phyloP scores from a whole-genome alignment of 192 early-diverging fungal species.

The Coemansia pectinata region DNA sequence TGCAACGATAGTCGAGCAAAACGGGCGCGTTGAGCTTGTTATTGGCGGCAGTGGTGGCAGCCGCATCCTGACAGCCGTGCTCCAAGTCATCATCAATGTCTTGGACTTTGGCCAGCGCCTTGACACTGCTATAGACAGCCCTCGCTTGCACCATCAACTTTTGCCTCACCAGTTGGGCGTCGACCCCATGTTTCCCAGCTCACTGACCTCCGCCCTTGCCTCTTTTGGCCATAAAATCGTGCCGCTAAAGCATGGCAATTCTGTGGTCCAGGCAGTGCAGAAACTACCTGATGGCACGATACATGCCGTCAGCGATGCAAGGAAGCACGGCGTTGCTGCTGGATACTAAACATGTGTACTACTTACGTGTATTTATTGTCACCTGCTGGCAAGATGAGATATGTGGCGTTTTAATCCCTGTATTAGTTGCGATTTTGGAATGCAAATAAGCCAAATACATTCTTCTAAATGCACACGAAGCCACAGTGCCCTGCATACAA shows the following conservation, averaged over 20 bases:
- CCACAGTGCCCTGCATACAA: neutral
- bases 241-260: slow-evolving; percentile 37
- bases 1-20: slow-evolving; percentile 48
- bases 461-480: neutral
- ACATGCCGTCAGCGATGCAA: slow-evolving; percentile 63
- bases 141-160: slow-evolving; percentile 90
- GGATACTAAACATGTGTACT: slow-evolving; percentile 39
- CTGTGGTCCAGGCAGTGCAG: slow-evolving; percentile 61
- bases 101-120: slow-evolving; percentile 71
- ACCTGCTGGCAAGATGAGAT: neutral
- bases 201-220: slow-evolving; percentile 34
- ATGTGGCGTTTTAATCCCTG: neutral
- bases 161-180: slow-evolving; percentile 70
- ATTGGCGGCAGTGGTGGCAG: slow-evolving; percentile 88
- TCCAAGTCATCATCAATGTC: slow-evolving; percentile 74
- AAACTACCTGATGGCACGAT: slow-evolving; percentile 48
- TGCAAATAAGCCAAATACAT: neutral
- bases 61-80: slow-evolving; percentile 74
- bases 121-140: slow-evolving; percentile 67
- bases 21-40: slow-evolving; percentile 66
- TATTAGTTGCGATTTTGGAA: slow-evolving; percentile 2
- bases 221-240: slow-evolving; percentile 49
- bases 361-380: neutral
- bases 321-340: slow-evolving; percentile 66
- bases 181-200: slow-evolving; percentile 48